phyloP scores from a whole-genome alignment of 306 rosid species.

The Cucumis melo region DNA sequence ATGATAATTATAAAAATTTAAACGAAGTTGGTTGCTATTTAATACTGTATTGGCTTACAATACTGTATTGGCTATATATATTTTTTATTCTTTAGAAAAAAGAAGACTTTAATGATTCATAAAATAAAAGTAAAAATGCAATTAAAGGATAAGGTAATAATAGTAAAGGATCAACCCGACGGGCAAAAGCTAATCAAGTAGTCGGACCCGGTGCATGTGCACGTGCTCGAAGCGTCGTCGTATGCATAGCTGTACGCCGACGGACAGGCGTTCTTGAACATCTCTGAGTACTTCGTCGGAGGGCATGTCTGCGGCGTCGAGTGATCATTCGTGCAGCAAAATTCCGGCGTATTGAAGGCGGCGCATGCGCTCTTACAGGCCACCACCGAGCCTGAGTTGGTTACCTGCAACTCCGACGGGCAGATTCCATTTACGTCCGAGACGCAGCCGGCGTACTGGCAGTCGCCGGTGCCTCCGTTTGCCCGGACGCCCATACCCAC shows the following conservation, averaged over 20 bases:
- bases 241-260: conserved; percentile 83
- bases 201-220: conserved; percentile 64
- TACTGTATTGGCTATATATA: neutral
- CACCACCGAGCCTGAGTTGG: conserved; percentile 25
- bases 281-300: conserved; percentile 56
- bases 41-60: neutral
- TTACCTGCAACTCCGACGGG: conserved; percentile 49
- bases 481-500: conserved; percentile 64
- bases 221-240: conserved; percentile 82
- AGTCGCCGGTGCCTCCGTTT: conserved; percentile 61
- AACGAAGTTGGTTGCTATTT: neutral
- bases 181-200: conserved; percentile 70
- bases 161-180: neutral
- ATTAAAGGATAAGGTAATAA: neutral
- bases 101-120: neutral
- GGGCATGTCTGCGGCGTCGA: conserved; percentile 63
- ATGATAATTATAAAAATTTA: neutral
- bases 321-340: conserved; percentile 72
- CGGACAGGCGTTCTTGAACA: conserved; percentile 85
- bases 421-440: conserved; percentile 46
- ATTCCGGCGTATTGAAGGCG: conserved; percentile 52
- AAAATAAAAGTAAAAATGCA: neutral
- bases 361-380: conserved; percentile 86
- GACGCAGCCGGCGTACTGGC: conserved; percentile 76
- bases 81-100: too few species aligned